Base-by-base conservation (phyloP, 139 green algal genomes). In the Microglena sp. region DNA sequence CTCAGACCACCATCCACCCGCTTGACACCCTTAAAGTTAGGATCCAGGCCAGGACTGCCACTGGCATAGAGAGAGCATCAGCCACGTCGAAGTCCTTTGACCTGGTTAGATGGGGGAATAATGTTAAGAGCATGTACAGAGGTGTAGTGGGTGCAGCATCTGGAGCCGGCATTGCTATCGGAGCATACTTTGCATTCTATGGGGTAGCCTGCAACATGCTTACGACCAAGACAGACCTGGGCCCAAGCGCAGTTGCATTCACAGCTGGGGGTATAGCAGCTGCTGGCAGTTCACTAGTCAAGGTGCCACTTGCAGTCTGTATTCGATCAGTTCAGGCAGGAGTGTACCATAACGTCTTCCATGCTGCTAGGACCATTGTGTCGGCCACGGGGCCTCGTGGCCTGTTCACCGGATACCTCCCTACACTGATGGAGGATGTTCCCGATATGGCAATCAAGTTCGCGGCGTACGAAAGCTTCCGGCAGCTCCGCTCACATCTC, bases 101-200 rank as follows among this genome's bases (percentile, higher is more conserved):
- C 46, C 46, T 32, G 46, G 46, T 58, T 21, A 58, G 46, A 21
- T n/a, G 6, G 11, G 46, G 46, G 15, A 50, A 34, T 24, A 65
- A 22, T 50, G 15, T 18, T 18, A 11, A 11, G 15, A 81, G 62
- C 59, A 70, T 94, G 33, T 92, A 94, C 79, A 78, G 75, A 55
- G 92, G 92, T 28, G 89, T 96, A 2, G 56, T 92, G 22, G 86
- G 89, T 5, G 92, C 92, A 4, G 92, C 90, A 28, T 87, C 71
- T 30, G 92, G 92, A 2, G 92, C 92, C 4, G 92, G 92, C 60
- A 91, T 98, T 66, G 86, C 86, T 60, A 95, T 98, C 54, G 92
- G 92, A 32, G 79, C 92, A 4, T 98, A 98, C 73, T 98, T 95
- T 81, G 85, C 86, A 2, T 93, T 93, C 58, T 95, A 95, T 65